Percentiles rank a stretch among this genome's conserved stretches.
Conservation (phyloP, 2,329 filamentous ascomycete species). For the Trichophyton benhamiae region DNA sequence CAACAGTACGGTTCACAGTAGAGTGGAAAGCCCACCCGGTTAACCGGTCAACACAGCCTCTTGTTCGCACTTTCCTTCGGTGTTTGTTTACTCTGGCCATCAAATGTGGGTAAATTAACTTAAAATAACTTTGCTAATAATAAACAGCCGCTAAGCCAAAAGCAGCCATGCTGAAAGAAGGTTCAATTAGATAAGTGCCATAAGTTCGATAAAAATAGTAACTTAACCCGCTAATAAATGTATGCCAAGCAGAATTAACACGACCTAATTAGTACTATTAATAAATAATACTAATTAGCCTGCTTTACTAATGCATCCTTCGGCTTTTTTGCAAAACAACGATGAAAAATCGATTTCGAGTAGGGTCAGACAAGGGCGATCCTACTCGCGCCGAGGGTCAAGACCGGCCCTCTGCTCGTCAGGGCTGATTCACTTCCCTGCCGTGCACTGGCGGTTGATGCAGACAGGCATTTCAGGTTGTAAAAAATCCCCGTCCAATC, state of each 20-base stretch:
- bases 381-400: neutral
- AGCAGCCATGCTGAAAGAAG: neutral
- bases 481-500: neutral
- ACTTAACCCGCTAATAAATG: neutral
- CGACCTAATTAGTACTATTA: neutral
- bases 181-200: neutral
- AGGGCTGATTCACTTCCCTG: neutral
- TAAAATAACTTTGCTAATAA: neutral
- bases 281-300: neutral
- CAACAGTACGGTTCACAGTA: too few species aligned
- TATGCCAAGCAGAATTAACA: neutral
- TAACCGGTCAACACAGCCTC: neutral
- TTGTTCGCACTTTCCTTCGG: neutral
- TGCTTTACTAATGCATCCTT: neutral
- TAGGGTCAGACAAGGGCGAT: neutral
- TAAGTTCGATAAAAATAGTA: conserved; percentile 1
- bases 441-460: neutral
- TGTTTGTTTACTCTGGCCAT: neutral
- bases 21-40: neutral
- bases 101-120: neutral
- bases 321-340: neutral
- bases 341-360: neutral
- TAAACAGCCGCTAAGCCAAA: neutral
- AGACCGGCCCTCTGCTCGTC: neutral
- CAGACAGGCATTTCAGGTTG: neutral